Evolutionary conservation across 768 basidiomycete species (phyloP), one percentile per base, ranked within the genome.

Genomic region (Serpula lacrymans): DNA sequence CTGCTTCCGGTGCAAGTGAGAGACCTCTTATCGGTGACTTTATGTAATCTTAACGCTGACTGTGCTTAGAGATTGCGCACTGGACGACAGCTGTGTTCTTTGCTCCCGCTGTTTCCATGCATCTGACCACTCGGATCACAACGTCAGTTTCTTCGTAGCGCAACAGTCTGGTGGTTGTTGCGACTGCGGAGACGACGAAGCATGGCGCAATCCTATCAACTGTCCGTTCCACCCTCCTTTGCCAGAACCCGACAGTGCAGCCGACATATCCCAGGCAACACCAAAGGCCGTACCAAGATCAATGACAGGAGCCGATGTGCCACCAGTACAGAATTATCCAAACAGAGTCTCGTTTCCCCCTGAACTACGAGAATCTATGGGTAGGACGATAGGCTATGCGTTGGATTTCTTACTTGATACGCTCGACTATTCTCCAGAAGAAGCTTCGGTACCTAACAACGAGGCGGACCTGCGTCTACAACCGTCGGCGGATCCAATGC

Each of bases 1-100:
- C 51, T 92, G 92, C 52, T 95, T 93, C 62, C 75, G 91, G 36
- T 95, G 92, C 86, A 89, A 89, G 91, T 91, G 55, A 69, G 89
- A 70, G 21, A 9, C 22, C 25, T 14, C 22, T n/a, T 18, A n/a
- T 39, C 14, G 22, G 13, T 27, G n/a, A 41, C 17, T 36, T 32
- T 14, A 47, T n/a, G 22, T 37, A 27, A 26, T 14, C 32, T 17
- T 37, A 24, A n/a, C n/a, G n/a, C n/a, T n/a, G n/a, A n/a, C n/a
- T n/a, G n/a, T n/a, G n/a, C 38, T 26, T 54, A 96, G 95, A 59
- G 93, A 96, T 51, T 98, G 94, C 62, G 84, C 88, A 2, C 65
- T 88, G 37, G 89, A 96, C 51, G 84, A 92, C 41, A 88, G 84
- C 50, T 94, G 87, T 52, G 91, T 96, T 9, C 70, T 98, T 20